phyloP scores from a whole-genome alignment of 192 early-diverging fungal species.

The Phycomyces nitens region DNA sequence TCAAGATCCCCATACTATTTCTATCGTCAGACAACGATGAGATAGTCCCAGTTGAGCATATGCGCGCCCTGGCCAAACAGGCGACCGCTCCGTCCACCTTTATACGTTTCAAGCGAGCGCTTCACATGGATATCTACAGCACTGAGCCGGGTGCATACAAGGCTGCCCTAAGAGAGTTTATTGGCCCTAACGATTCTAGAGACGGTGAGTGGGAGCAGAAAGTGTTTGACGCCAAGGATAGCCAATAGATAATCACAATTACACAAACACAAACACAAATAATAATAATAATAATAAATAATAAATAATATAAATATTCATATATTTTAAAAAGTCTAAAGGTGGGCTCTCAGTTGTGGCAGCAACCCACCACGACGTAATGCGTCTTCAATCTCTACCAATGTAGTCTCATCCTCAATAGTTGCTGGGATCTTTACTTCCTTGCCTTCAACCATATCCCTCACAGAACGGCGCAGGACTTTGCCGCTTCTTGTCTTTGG shows the following conservation, averaged over 20 bases:
- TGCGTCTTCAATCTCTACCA: constrained; percentile 42
- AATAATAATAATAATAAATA: not conserved
- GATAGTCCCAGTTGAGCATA: constrained; percentile 37
- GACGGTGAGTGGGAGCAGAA: not conserved
- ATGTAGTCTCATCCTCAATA: constrained; percentile 71
- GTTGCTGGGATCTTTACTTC: constrained; percentile 68
- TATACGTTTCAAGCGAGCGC: constrained; percentile 22
- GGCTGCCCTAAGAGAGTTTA: not conserved
- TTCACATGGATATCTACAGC: constrained; percentile 33
- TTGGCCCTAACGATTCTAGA: not conserved
- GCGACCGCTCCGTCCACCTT: constrained; percentile 17
- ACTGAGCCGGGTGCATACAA: constrained; percentile 1
- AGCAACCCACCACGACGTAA: constrained; percentile 23
- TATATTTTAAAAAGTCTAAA: not conserved
- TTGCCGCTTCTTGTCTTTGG: constrained; percentile 89
- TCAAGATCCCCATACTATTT: constrained; percentile 32
- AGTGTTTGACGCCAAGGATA: too few relatives aligned
- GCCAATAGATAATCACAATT: too few relatives aligned
- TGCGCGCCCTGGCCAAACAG: constrained; percentile 25
- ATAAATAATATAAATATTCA: not conserved
- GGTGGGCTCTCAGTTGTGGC: constrained; percentile 10
- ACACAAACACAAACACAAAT: not conserved
- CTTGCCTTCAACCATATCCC: constrained; percentile 67
- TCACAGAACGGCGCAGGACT: constrained; percentile 72
- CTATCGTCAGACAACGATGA: constrained; percentile 39